Base-by-base conservation (phyloP, 2,329 filamentous ascomycete species). In the Tricladium varicosporioides region DNA sequence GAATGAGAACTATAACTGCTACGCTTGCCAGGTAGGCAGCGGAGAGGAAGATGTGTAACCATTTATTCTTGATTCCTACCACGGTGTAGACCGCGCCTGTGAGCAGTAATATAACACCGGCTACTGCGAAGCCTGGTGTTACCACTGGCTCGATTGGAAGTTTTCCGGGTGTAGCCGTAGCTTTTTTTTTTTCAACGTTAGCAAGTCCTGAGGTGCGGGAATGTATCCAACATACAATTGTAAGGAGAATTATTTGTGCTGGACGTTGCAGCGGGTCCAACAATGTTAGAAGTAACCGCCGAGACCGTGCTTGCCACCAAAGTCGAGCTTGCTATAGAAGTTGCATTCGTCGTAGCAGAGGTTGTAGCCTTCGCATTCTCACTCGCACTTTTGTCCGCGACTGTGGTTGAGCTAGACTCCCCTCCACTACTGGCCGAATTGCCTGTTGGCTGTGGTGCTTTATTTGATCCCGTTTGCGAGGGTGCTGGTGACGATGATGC, bases 41-140 rank as follows among this genome's bases (percentile, higher is more conserved):
- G 13, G 92, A 94, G 56, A 96, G 81, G 71, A 89, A 95, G 14
- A 89, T 86, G 69, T 94, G 88, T 11, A 93, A 80, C 83, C 83
- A 87, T 71, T 82, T 80, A 67, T 91, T 91, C 73, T 91, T 93
- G 67, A 96, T 91, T 1, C 92, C 92, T 63, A 96, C 81, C 16
- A 96, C 73, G 7, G 84, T 80, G 69, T 94, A 88, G 5, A 83
- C 76, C 8, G 80, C 68, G n/a, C 93, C 93, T 8, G 86, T 83
- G 3, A 85, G 69, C 45, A 97, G 78, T 58, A 97, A 78, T 50
- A 97, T 77, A 16, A 87, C 82, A 19, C 92, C 93, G 33, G 86
- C 86, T 49, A 97, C 82, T 2, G 85, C 90, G 73, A 91, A 86
- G 43, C 87, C 91, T 2, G 93, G 92, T 1, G 91, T 96, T 48